Conservation (phyloP, 1,139 yeast genomes). For the Suhomyces bribrorum region DNA sequence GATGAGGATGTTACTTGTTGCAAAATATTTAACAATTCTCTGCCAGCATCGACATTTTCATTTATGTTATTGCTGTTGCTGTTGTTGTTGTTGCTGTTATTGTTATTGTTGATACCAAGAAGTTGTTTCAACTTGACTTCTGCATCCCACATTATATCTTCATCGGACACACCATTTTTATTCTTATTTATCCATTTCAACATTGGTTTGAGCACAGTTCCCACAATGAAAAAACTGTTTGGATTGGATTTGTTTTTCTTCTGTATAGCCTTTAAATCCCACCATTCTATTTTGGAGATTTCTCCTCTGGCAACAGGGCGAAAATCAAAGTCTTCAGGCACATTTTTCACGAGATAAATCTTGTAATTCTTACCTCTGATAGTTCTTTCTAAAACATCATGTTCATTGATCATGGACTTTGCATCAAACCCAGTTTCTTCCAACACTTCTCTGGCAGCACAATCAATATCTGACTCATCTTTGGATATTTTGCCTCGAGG, state of each 20-base stretch:
- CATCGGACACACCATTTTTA: constrained; percentile 54
- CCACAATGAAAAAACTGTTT: constrained; percentile 56
- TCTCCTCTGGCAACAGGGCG: constrained; percentile 86
- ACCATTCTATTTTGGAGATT: constrained; percentile 59
- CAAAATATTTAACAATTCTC: constrained; percentile 67
- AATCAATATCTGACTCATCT: constrained; percentile 84
- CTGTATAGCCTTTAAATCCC: constrained; percentile 38
- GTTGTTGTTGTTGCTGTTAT: too few species aligned
- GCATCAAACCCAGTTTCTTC: constrained; percentile 97
- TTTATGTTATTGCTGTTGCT: constrained; percentile 41
- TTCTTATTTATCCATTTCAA: constrained; percentile 55
- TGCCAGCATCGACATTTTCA: constrained; percentile 62
- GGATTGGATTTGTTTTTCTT: constrained; percentile 43
- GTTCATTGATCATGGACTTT: constrained; percentile 61
- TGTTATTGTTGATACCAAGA: constrained; percentile 52
- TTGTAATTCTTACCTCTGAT: constrained; percentile 83
- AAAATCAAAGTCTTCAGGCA: constrained; percentile 75
- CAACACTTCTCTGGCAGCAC: constrained; percentile 90
- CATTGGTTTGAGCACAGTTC: constrained; percentile 63
- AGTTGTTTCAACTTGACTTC: constrained; percentile 64
- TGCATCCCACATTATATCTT: constrained; percentile 54
- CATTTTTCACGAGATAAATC: constrained; percentile 73
- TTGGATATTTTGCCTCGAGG: constrained; percentile 97
- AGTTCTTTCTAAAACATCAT: constrained; percentile 79
- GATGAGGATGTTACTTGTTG: constrained; percentile 40